Base-by-base conservation (phyloP, 2,329 filamentous ascomycete species). In the Davidsoniella virescens region DNA sequence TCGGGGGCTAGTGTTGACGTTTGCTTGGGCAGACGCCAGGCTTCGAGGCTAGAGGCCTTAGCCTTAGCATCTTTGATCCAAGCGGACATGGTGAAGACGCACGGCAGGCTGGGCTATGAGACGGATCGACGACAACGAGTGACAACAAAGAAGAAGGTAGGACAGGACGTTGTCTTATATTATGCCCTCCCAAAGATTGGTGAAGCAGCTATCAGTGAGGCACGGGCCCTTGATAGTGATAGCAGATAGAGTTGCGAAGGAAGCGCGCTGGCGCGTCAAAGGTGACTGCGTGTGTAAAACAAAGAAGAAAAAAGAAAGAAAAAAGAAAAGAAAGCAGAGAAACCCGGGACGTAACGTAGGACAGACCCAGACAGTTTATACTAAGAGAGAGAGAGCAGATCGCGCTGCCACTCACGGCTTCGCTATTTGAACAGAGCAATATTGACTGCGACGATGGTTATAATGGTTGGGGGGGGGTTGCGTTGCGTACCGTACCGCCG, bases 1-100 rank as follows among this genome's bases (percentile, higher is more conserved):
- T 41, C 38, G 23, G 51, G 51, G 8, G 51, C 51, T 25, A 52
- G 42, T 5, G 51, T 52, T 36, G 51, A 52, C 4, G 42, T 45
- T 43, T 52, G 51, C 29, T 52, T 52, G 38, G 51, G 51, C n/a
- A 52, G 42, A 17, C 46, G 49, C 51, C 51, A 52, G 18, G 36
- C 29, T 8, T 45, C 41, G 14, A 52, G 36, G 36, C 41, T 46
- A n/a, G 42, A 43, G 37, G 51, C 43, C 20, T 52, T 52, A 7
- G 51, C 51, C 51, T 52, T 52, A 26, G 18, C 26, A 38, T 49
- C 29, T 42, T 50, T 41, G 16, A 52, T 23, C 50, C 50, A 52
- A 17, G 41, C 41, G 36, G 47, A 42, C 47, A 52, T 52, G 10
- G 12, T 12, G 12, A 33, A 33, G 29, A 33, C 12, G 26, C 10